phyloP scores from a whole-genome alignment of 306 rosid species.

The Prinsepia uniflora region DNA sequence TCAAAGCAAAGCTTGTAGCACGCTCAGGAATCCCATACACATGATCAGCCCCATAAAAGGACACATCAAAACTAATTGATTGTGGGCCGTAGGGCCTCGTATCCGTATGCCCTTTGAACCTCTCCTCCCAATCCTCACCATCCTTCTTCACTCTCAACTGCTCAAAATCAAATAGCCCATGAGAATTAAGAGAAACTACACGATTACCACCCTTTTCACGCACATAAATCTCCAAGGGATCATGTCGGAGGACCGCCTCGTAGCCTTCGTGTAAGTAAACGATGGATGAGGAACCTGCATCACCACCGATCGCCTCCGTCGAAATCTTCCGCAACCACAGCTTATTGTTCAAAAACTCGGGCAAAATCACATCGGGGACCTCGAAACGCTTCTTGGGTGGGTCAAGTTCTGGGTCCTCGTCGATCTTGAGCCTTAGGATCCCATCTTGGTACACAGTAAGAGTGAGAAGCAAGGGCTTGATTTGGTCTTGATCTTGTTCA shows the following conservation, averaged over 20 bases:
- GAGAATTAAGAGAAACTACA: slow-evolving; percentile 69
- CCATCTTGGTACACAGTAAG: slow-evolving; percentile 63
- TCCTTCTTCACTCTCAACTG: slow-evolving; percentile 54
- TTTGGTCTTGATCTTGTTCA: slow-evolving; percentile 23
- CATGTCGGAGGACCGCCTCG: slow-evolving; percentile 74
- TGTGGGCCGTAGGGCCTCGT: slow-evolving; percentile 82
- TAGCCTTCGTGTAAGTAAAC: slow-evolving; percentile 57
- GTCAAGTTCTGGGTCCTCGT: slow-evolving; percentile 56
- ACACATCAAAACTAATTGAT: slow-evolving; percentile 84
- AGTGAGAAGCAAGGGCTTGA: slow-evolving; percentile 62
- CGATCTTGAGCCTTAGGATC: slow-evolving; percentile 75
- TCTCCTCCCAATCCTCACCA: slow-evolving; percentile 82
- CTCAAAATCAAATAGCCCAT: slow-evolving; percentile 87
- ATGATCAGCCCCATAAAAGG: slow-evolving; percentile 70
- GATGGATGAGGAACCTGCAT: slow-evolving; percentile 40
- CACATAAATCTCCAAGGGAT: slow-evolving; percentile 82
- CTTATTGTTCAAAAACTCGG: slow-evolving; percentile 48
- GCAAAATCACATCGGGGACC: slow-evolving; percentile 71
- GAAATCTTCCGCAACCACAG: slow-evolving; percentile 63
- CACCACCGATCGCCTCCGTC: slow-evolving; percentile 41
- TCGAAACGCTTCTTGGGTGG: slow-evolving; percentile 69
- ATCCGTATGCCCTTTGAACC: slow-evolving; percentile 65
- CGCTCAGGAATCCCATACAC: slow-evolving; percentile 94
- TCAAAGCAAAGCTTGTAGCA: slow-evolving; percentile 66
- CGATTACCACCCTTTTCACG: slow-evolving; percentile 59